Conservation (phyloP, 352 stramenopile species). For the Pythium phragmiticola region DNA sequence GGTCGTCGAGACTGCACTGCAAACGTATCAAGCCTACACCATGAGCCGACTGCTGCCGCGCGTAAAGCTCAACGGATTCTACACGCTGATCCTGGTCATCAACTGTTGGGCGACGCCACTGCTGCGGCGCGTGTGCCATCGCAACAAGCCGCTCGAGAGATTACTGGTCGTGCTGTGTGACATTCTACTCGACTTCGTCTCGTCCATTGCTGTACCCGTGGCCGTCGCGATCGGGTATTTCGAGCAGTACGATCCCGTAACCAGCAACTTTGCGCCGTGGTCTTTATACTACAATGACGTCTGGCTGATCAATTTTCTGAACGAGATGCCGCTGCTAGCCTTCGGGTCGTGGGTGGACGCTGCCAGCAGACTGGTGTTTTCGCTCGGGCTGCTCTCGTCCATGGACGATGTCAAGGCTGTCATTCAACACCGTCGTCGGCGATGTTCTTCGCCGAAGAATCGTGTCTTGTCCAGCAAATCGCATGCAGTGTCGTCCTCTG, state of each 20-base stretch:
- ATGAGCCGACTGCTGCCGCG: no score
- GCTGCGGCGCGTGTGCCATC: background rate
- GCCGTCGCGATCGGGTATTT: slow-evolving; percentile 15
- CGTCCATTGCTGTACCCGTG: slow-evolving; percentile 17
- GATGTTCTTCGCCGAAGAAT: background rate
- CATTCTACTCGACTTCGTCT: no score
- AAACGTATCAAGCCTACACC: no score
- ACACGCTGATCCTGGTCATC: no score
- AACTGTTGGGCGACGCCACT: no score
- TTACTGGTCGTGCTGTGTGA: no score
- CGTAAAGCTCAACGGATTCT: no score
- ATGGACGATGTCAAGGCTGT: background rate
- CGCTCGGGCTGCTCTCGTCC: background rate
- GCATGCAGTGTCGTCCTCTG: no score
- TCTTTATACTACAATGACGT: slow-evolving; percentile 20
- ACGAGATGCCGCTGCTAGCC: background rate
- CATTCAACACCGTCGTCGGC: background rate
- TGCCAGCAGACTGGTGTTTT: background rate
- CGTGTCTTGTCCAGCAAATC: background rate
- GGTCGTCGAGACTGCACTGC: no score
- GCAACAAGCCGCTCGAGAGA: background rate
- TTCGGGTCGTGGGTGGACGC: slow-evolving; percentile 8
- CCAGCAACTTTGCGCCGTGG: background rate
- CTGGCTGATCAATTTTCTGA: background rate
- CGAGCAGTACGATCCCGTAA: slow-evolving; percentile 5